A percentile compares a stretch with the other conserved stretches of the same genome.
Conservation (phyloP, 2,329 filamentous ascomycete species). For the Xenoacremonium recifei region DNA sequence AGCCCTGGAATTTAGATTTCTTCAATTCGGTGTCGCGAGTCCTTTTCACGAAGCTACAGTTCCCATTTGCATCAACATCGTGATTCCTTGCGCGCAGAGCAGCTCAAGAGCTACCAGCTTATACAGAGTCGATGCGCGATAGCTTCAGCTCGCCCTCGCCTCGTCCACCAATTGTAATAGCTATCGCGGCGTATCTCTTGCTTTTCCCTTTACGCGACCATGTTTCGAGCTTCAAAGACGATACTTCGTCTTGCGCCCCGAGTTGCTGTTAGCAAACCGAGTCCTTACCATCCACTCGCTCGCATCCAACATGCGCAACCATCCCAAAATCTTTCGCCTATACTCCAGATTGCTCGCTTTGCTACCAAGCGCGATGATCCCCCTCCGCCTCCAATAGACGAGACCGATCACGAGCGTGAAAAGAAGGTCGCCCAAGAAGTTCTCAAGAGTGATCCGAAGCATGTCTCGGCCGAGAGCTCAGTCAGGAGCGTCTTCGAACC, state of each 20-base stretch:
- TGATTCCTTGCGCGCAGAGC: no score
- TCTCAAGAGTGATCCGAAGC: conserved; percentile 58
- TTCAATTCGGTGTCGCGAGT: no score
- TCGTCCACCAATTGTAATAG: no score
- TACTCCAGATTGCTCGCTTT: conserved; percentile 17
- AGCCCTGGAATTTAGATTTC: conserved; percentile 1
- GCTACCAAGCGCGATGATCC: conserved; percentile 21
- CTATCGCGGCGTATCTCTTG: no score
- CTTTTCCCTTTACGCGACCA: conserved; percentile 12
- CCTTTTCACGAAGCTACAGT: no score
- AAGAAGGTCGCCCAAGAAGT: conserved; percentile 51
- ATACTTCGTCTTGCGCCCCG: conserved; percentile 21
- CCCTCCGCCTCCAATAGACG: conserved; percentile 21
- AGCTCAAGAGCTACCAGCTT: no score
- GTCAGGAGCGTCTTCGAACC: conserved; percentile 48
- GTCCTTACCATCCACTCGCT: background rate
- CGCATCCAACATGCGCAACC: conserved; percentile 5
- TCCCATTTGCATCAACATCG: no score
- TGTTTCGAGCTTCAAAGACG: conserved; percentile 30
- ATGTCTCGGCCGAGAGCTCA: conserved; percentile 59
- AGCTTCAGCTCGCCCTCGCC: no score
- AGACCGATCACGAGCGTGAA: conserved; percentile 56
- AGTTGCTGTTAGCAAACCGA: conserved; percentile 5
- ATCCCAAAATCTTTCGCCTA: conserved; percentile 12
- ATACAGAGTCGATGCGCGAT: no score